Base-by-base conservation (phyloP, 2,329 filamentous ascomycete species). In the Fonsecaea nubica region DNA sequence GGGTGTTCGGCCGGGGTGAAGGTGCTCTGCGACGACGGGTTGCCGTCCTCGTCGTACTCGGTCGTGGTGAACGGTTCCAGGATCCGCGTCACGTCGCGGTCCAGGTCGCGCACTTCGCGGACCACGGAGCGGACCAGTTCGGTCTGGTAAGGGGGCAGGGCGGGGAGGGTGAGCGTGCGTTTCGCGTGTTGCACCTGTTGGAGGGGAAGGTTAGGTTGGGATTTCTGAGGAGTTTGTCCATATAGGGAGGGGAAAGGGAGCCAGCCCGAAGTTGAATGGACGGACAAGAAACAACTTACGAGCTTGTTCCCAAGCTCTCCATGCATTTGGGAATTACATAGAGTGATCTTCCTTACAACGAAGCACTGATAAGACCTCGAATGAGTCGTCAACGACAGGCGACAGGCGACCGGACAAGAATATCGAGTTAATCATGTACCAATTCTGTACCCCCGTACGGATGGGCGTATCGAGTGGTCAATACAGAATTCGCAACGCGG, bases 121-220 rank as follows among this genome's bases (percentile, higher is more conserved):
- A 92, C 91, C 57, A 96, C 90, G 21, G 88, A 87, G 64, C 93
- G 93, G 62, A 98, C 92, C 53, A 96, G 86, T 76, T 98, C 95
- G 33, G 93, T 90, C 79, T 96, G 93, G 77, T 98, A 98, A 3
- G 93, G 90, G 0, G 95, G 95, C 2, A 99, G 86, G 77, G 96
- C 89, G 36, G 89, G 82, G 63, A 99, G 87, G 71, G 92, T 90
- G 79, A 95, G 92, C 18, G 92, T 96, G 76, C 95, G 89, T 85
- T 98, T 98, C 77, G 95, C 95, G 83, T 98, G 92, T 83, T 94
- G 91, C 73, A 96, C 93, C 92, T 97, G 33, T 10, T 12, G 15
- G 42, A 21, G 12, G 30, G 12, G 36, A 57, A 10, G 12, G 10
- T 15, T n/a, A n/a, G n/a, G n/a, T n/a, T n/a, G n/a, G n/a, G n/a